Conservation (phyloP, 2,329 filamentous ascomycete species). For the Penicillium hesseltinei region DNA sequence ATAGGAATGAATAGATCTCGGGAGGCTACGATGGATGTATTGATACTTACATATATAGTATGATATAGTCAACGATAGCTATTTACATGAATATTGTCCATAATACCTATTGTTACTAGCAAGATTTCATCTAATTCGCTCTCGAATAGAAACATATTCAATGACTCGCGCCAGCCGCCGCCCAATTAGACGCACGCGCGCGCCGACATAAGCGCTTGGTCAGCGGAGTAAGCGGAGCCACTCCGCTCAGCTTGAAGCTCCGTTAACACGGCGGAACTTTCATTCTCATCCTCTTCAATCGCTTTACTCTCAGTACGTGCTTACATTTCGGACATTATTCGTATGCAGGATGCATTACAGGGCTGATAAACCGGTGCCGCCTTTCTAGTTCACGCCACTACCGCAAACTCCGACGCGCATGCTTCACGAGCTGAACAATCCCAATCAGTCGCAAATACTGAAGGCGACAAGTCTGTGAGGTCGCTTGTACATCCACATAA, state of each 20-base stretch:
- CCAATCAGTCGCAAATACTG: background rate
- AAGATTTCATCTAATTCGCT: background rate
- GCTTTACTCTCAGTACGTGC: background rate
- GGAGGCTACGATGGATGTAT: background rate
- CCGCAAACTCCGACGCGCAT: slow-evolving; percentile 4
- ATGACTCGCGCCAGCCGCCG: background rate
- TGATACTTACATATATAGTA: background rate
- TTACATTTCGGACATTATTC: background rate
- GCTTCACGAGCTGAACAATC: background rate
- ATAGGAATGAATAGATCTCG: background rate
- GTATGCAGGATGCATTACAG: too few relatives aligned
- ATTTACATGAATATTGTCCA: background rate
- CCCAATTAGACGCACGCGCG: slow-evolving; percentile 3
- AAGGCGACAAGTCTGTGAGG: background rate
- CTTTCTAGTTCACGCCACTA: background rate
- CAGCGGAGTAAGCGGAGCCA: slow-evolving; percentile 10
- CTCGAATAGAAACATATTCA: background rate
- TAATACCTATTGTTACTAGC: background rate
- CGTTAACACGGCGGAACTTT: background rate
- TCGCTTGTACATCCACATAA: background rate
- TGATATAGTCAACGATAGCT: background rate
- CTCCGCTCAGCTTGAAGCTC: slow-evolving; percentile 6
- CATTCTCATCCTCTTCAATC: background rate
- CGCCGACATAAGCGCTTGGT: slow-evolving; percentile 3
- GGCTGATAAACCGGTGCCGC: background rate